phyloP scores from a whole-genome alignment of 2,329 filamentous ascomycete genomes.

The Penicillium sp. region DNA sequence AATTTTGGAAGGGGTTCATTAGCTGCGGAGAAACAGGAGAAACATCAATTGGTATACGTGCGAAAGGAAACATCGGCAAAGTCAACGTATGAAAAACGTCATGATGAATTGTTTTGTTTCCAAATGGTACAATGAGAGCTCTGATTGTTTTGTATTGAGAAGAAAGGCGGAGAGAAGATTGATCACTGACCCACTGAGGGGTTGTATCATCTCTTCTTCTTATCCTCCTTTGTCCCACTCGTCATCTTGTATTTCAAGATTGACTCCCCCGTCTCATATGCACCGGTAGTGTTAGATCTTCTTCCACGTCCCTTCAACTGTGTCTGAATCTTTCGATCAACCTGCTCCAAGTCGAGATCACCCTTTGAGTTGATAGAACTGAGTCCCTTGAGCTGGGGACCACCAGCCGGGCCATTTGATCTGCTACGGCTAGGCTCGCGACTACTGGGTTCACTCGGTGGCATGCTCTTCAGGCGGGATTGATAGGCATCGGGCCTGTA shows the following conservation, averaged over 20 bases:
- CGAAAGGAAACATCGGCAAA: no score
- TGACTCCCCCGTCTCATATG: conserved; percentile 20
- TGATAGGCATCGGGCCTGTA: conserved; percentile 31
- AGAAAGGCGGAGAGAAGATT: no score
- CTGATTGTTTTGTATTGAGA: no score
- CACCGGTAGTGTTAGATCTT: conserved; percentile 16
- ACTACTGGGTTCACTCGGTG: conserved; percentile 45
- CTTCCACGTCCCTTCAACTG: conserved; percentile 66
- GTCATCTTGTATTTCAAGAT: conserved; percentile 17
- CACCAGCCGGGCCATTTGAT: conserved; percentile 50
- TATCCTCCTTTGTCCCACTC: conserved; percentile 3
- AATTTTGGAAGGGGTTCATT: conserved; percentile 3
- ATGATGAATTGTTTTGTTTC: background rate
- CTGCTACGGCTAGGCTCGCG: conserved; percentile 68
- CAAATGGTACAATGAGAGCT: background rate
- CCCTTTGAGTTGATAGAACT: conserved; percentile 63
- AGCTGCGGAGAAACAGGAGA: background rate
- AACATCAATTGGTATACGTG: background rate
- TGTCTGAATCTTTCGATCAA: conserved; percentile 76
- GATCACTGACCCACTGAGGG: no score
- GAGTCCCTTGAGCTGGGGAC: conserved; percentile 66
- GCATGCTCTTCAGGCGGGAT: conserved; percentile 28
- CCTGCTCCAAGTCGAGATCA: conserved; percentile 75
- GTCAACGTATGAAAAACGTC: background rate
- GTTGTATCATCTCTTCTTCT: conserved; percentile 13